Percentiles rank a stretch among this genome's conserved stretches.
These are phyloP conservation scores for Pisolithus thermaeus DNA, from an alignment of 1,284 basidiomycete species.

Conservation along the genomic window DNA sequence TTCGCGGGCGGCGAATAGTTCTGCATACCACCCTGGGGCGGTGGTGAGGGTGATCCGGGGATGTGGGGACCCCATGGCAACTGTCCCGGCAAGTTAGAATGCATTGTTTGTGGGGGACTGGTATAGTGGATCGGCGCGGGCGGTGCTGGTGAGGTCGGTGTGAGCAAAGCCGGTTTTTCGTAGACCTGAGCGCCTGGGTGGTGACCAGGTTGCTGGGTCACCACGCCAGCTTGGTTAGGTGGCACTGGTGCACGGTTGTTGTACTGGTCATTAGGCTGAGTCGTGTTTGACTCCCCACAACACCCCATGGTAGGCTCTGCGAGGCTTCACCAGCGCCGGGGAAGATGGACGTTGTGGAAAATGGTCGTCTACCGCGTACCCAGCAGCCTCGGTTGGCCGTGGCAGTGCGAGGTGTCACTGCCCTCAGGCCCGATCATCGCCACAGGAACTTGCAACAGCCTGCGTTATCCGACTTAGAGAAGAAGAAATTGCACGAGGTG, in stretches of 20 bases:
- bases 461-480: no score
- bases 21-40: conserved; percentile 13
- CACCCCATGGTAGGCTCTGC: conserved; percentile 44
- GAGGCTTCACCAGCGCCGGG: background rate
- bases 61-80: background rate
- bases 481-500: no score
- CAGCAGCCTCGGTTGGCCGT: background rate
- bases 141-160: conserved; percentile 22
- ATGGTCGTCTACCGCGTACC: background rate
- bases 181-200: conserved; percentile 27
- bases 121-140: conserved; percentile 13
- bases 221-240: conserved; percentile 42
- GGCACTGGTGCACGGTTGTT: conserved; percentile 21
- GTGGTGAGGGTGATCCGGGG: conserved; percentile 29
- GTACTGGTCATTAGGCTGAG: conserved; percentile 27
- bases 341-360: background rate
- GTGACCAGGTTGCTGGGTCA: conserved; percentile 44
- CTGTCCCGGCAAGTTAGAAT: background rate
- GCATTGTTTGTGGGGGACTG: background rate
- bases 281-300: conserved; percentile 42
- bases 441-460: background rate
- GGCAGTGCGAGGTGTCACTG: conserved; percentile 2
- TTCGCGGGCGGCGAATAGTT: conserved; percentile 1
- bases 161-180: conserved; percentile 20
- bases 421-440: background rate